These are phyloP conservation scores for Neoboletus brunneissimus DNA, from an alignment of 768 basidiomycete genomes.

Conservation along the genomic window DNA sequence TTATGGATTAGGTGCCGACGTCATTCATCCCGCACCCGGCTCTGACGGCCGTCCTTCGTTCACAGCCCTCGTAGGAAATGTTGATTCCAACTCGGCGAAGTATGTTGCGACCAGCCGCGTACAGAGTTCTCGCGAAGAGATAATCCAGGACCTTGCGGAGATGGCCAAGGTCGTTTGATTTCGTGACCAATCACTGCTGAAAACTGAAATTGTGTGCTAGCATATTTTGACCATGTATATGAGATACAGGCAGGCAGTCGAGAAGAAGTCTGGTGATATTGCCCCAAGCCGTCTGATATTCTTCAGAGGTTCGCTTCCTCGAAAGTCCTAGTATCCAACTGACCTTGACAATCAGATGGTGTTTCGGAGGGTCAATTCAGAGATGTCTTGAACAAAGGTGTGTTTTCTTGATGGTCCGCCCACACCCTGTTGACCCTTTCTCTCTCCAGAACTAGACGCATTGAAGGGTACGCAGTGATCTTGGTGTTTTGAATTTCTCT, in stretches of 20 bases:
- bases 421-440: background rate
- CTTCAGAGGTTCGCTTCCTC: conserved; percentile 55
- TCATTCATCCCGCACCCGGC: conserved; percentile 80
- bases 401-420: conserved; percentile 7
- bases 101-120: conserved; percentile 62
- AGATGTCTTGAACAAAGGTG: conserved; percentile 52
- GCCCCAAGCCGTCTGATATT: conserved; percentile 73
- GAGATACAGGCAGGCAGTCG: conserved; percentile 50
- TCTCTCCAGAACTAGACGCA: conserved; percentile 49
- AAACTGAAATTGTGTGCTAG: conserved; percentile 33
- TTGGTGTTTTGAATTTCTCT: background rate
- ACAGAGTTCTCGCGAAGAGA: conserved; percentile 68
- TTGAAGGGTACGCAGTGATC: conserved; percentile 47
- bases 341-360: conserved; percentile 38
- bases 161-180: conserved; percentile 55
- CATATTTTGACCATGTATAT: conserved; percentile 56
- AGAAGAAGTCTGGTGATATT: conserved; percentile 42
- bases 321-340: background rate
- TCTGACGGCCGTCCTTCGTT: conserved; percentile 78
- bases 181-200: background rate
- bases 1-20: conserved; percentile 60
- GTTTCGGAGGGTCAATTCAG: conserved; percentile 57
- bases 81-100: conserved; percentile 74
- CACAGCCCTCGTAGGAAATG: conserved; percentile 75
- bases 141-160: conserved; percentile 64